Percentiles rank a stretch among this genome's conserved stretches.
Conservation (phyloP, 495 filamentous ascomycete genomes). For the Penicillium macrosclerotiorum region DNA sequence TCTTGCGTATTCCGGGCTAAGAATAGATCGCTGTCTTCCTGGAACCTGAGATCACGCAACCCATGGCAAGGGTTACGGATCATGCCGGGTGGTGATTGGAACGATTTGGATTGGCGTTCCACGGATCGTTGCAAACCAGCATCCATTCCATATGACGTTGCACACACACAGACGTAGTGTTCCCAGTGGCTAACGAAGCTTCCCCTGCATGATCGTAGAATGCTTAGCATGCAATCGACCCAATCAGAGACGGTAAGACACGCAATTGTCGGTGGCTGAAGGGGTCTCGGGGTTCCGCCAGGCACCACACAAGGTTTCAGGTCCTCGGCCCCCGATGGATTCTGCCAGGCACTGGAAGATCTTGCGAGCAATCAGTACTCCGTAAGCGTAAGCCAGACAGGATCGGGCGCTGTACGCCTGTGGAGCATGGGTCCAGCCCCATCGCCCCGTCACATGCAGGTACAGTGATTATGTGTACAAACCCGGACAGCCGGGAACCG, state of each 20-base stretch:
- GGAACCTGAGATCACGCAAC: constrained; percentile 20
- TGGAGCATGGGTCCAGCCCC: background rate
- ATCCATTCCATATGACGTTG: constrained; percentile 25
- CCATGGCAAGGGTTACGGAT: constrained; percentile 18
- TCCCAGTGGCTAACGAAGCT: constrained; percentile 15
- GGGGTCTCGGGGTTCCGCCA: background rate
- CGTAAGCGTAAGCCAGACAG: background rate
- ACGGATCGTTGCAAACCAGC: constrained; percentile 1
- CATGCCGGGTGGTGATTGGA: constrained; percentile 12
- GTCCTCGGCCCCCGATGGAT: constrained; percentile 8
- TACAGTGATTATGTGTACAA: too few species aligned
- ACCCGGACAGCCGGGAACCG: too few species aligned
- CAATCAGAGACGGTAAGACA: constrained; percentile 19
- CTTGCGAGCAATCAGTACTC: background rate
- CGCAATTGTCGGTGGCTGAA: constrained; percentile 29
- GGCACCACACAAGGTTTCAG: constrained; percentile 4
- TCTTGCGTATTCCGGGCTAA: constrained; percentile 9
- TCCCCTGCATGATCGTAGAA: constrained; percentile 13
- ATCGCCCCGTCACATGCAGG: constrained; percentile 12
- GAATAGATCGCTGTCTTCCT: constrained; percentile 19
- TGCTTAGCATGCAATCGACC: constrained; percentile 23
- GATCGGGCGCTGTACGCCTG: too few species aligned
- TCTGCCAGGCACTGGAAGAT: background rate
- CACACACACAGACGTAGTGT: background rate
- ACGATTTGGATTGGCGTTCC: constrained; percentile 14